Evolutionary conservation across 2,329 filamentous ascomycete species (phyloP), one percentile per base, ranked within the genome.

Genomic region (Hymenotorrendiella dingleyae): DNA sequence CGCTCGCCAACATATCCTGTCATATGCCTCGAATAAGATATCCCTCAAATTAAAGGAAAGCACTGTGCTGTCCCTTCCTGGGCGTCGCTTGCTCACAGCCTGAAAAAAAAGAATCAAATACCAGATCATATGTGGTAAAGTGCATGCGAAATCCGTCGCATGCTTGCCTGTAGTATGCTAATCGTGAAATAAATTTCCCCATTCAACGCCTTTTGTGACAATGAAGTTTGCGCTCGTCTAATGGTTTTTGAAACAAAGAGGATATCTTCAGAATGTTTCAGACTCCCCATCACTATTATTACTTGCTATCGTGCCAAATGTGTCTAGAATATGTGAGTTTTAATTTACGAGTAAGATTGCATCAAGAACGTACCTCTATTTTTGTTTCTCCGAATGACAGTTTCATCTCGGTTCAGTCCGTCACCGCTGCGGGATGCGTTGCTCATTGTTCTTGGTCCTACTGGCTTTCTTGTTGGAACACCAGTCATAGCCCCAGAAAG

Each of bases 301-400:
- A 50, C 70, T 74, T 17, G 65, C 65, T 43, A 71, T 58, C 2
- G 69, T 69, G 43, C 73, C 73, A 56, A 77, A 76, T 34, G 73
- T 76, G 21, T 46, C 44, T 46, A 23, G 4, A 16, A 10, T 28
- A 22, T 20, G 3, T 33, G 14, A 34, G 27, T 14, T 12, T 17
- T 6, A 21, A 5, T 8, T 19, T 19, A n/a, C 6, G 27, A 16
- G 12, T 11, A 4, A 10, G 17, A 23, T 19, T 3, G 22, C 10
- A 45, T 40, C 12, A 32, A 29, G 23, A 33, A 54, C 69, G 57
- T 65, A 80, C 77, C 72, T 71, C 76, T 69, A 66, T 80, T 81
- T 39, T 52, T 54, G 36, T 57, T 59, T 46, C 54, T 50, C 38
- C 54, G 46, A 10, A 55, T 52, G 17, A 58, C 53, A 33, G 53